Percentiles rank a stretch among this genome's conserved stretches.
Conservation (phyloP, 306 rosid species). For the Prunus fruticosa region DNA sequence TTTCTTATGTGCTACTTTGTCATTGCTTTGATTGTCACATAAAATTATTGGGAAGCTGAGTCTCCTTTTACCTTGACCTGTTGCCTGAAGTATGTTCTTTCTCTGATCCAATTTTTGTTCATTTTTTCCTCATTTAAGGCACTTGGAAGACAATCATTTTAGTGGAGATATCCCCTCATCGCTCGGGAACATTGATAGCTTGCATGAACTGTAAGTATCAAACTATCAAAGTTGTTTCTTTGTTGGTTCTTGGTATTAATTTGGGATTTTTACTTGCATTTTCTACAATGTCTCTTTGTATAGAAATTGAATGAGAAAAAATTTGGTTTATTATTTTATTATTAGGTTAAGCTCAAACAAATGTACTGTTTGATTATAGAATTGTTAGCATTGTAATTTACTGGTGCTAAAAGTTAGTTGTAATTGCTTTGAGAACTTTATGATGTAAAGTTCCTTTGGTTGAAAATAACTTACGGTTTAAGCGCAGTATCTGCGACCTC, state of each 20-base stretch:
- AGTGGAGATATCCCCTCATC: conserved; percentile 78
- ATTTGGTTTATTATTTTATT: neutral
- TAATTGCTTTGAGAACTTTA: neutral
- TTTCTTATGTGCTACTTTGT: neutral
- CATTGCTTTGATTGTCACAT: neutral
- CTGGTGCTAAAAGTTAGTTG: neutral
- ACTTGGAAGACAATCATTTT: conserved; percentile 78
- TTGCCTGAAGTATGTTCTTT: conserved; percentile 13
- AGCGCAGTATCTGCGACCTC: neutral
- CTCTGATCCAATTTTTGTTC: conserved; percentile 5
- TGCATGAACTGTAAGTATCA: conserved; percentile 72
- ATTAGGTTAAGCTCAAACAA: neutral
- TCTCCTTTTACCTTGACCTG: conserved; percentile 12
- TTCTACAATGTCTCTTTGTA: neutral
- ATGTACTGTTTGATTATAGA: neutral
- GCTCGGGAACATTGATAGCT: conserved; percentile 54
- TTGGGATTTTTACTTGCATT: neutral
- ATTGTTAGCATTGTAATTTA: neutral
- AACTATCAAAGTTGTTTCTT: neutral
- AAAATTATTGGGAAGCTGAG: conserved; percentile 24
- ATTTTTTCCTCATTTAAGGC: conserved; percentile 38
- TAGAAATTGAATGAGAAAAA: neutral
- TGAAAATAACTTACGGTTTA: neutral
- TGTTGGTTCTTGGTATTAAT: neutral
- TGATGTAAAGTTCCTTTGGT: neutral